Base-by-base conservation (phyloP, 2,329 filamentous ascomycete species). In the Camillea tinctor region DNA sequence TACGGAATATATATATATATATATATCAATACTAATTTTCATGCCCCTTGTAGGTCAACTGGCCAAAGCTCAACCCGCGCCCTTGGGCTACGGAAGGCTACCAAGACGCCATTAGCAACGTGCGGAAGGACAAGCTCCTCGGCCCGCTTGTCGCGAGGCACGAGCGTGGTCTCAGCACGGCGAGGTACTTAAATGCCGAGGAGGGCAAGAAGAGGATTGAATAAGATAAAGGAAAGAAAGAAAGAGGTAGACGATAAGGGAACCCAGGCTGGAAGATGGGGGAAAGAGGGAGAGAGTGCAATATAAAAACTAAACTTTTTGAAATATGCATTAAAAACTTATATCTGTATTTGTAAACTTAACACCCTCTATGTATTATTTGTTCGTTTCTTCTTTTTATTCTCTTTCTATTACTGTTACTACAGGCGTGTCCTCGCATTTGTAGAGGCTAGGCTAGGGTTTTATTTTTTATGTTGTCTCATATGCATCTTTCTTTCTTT, bases 191-290 rank as follows among this genome's bases (percentile, higher is more conserved):
- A 30, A 95, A 90, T 68, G 86, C 96, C 57, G 95, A 99, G 75
- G 95, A 99, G 77, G 95, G 95, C 56, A 99, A 99, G 84, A 99
- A 97, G 85, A 91, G 95, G 74, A 96, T 96, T 72, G 95, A 99
- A 74, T 93, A 50, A 57, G 15, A 50, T 30, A 30, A 50, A 19
- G 19, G 49, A 26, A 19, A 11, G 24, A 26, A 8, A 26, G 24
- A 26, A 26, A 26, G 24, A 56, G 22, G 22, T 52, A 15, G 50
- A 49, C 44, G 15, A 49, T 22, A 20, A 11, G 4, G 54, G 4
- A 61, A 60, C 11, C 19, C n/a, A 7, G 13, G 26, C 26, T 30
- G 26, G 26, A 30, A 30, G 26, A 11, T 7, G 26, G 13, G 26
- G 26, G 13, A 30, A 30, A 30, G 26, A 11, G 26, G 26, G 49